Evolutionary conservation across 1,139 yeast genomes (phyloP).

Genomic region (Geotrichum citri-aurantii): DNA sequence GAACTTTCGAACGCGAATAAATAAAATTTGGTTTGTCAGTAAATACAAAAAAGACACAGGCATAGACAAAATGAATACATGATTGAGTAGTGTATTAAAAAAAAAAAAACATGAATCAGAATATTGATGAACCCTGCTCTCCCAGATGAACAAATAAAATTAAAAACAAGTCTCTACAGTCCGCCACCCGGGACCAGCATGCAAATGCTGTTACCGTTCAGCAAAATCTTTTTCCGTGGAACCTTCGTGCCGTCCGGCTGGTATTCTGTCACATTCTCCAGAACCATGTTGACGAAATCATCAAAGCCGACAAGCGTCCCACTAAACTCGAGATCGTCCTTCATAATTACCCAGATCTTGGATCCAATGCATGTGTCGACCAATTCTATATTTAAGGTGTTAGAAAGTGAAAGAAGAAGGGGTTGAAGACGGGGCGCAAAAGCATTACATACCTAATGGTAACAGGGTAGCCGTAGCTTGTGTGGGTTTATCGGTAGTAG

Average conservation of each 20-base stretch:
- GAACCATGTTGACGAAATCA: constrained; percentile 89
- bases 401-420: constrained; percentile 51
- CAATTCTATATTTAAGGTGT: constrained; percentile 48
- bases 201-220: constrained; percentile 84
- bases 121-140: neutral
- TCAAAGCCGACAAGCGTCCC: constrained; percentile 91
- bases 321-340: constrained; percentile 64
- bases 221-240: constrained; percentile 59
- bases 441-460: constrained; percentile 14
- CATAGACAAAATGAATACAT: constrained; percentile 5
- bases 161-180: neutral
- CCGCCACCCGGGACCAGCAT: constrained; percentile 44
- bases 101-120: neutral
- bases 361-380: constrained; percentile 86
- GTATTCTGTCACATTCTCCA: constrained; percentile 71
- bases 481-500: neutral
- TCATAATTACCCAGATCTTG: constrained; percentile 69
- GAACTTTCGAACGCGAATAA: neutral
- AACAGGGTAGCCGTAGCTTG: constrained; percentile 4
- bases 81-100: constrained; percentile 2
- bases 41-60: neutral
- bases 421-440: constrained; percentile 11
- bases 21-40: constrained; percentile 18
- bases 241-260: constrained; percentile 41
- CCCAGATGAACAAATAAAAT: neutral